Percentiles rank a stretch among this genome's conserved stretches.
Evolutionary conservation across 2,329 filamentous ascomycete genomes (phyloP).

Genomic region (Coleophoma cylindrospora): DNA sequence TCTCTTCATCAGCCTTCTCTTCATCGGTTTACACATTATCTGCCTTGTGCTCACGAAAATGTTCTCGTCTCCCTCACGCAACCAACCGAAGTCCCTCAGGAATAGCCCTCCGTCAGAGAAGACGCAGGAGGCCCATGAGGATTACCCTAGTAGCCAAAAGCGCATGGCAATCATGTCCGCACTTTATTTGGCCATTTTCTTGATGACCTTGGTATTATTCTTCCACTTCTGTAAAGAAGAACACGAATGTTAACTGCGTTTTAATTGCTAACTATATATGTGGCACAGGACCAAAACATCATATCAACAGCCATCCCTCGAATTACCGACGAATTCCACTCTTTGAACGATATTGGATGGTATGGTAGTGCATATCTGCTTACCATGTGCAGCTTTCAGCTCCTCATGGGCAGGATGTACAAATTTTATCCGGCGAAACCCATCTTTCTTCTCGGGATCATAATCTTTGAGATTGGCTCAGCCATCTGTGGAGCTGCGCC

Average conservation of each 20-base stretch:
- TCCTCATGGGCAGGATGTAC: constrained; percentile 12
- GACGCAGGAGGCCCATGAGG: not conserved
- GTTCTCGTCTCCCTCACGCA: constrained; percentile 1
- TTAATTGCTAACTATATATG: constrained; percentile 1
- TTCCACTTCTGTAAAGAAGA: not conserved
- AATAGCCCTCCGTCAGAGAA: constrained; percentile 2
- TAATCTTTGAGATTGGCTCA: constrained; percentile 42
- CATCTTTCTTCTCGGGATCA: constrained; percentile 27
- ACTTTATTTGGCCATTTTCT: constrained; percentile 18
- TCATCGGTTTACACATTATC: not conserved
- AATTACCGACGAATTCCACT: constrained; percentile 28
- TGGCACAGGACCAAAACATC: constrained; percentile 1
- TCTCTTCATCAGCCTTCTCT: not conserved
- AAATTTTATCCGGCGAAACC: constrained; percentile 12
- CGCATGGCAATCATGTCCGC: constrained; percentile 18
- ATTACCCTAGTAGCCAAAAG: constrained; percentile 14
- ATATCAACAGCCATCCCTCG: constrained; percentile 28
- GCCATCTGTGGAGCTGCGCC: constrained; percentile 38
- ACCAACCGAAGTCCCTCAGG: constrained; percentile 7
- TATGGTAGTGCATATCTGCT: constrained; percentile 26
- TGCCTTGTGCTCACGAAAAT: constrained; percentile 4
- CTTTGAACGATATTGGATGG: constrained; percentile 26
- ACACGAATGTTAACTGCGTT: not conserved
- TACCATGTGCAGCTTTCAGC: constrained; percentile 19
- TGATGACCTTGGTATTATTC: constrained; percentile 18